Base-by-base conservation (phyloP, 2,329 filamentous ascomycete species). In the Aspergillus piperis region DNA sequence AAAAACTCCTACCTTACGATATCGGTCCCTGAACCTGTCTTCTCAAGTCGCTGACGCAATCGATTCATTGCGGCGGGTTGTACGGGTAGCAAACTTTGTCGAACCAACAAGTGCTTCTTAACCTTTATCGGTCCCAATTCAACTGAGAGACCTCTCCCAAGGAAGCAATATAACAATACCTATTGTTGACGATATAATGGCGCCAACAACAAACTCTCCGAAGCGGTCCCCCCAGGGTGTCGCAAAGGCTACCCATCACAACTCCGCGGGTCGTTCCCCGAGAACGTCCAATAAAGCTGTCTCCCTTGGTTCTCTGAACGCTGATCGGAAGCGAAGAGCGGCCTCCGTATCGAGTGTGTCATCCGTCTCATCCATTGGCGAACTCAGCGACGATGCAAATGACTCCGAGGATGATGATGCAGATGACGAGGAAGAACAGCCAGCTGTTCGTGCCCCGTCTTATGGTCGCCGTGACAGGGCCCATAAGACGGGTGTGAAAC, bases 341-440 rank as follows among this genome's bases (percentile, higher is more conserved):
- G 67, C 74, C 1, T 67, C 73, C 19, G 69, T 75, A 52, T 77
- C 75, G 6, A 76, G 72, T 53, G 73, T 77, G 11, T 76, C 74
- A 3, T 75, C 73, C 0, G 69, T 77, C 19, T 75, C 75, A 2
- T 75, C 71, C 3, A 66, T 77, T 3, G 70, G 69, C 19, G 74
- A 74, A 6, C 55, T 74, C 30, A 75, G 73, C 48, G 73, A 76
- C 39, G 74, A 75, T n/a, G 70, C 65, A 23, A 73, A 75, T 52
- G 73, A 73, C 23, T 74, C 73, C 8, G 77, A 77, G 54, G 75
- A 75, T 48, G 73, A 74, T 36, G 53, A 55, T 64, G 75, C 75
- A 13, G 78, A 79, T 52, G 78, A 81, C 58, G 77, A 80, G 63
- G 73, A 79, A 57, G 78, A 79, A 57, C 70, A 73, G 62, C 75